phyloP scores from a whole-genome alignment of 2,329 filamentous ascomycete genomes.

The Venturia aucupariae region DNA sequence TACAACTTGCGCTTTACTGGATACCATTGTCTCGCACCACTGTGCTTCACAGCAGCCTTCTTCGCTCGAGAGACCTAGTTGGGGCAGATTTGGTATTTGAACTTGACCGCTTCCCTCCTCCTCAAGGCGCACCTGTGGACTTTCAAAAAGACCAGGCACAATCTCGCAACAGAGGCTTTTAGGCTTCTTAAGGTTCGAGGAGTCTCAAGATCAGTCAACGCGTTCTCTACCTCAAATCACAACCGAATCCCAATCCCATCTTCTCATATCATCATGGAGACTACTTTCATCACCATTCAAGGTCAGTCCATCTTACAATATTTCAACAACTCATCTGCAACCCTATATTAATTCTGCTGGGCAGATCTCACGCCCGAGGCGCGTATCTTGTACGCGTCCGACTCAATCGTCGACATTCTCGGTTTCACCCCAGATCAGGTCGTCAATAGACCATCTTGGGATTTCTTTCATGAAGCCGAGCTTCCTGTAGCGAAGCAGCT shows the following conservation, averaged over 20 bases:
- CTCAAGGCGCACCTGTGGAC: not conserved
- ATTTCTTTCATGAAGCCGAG: constrained; percentile 79
- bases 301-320: constrained; percentile 32
- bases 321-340: not conserved
- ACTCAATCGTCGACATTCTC: constrained; percentile 74
- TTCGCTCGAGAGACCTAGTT: not conserved
- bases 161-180: constrained; percentile 9
- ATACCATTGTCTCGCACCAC: not conserved
- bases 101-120: constrained; percentile 1
- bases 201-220: not conserved
- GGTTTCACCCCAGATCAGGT: constrained; percentile 71
- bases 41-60: not conserved
- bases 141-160: not conserved
- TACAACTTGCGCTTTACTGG: not conserved
- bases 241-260: not conserved
- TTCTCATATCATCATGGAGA: constrained; percentile 52
- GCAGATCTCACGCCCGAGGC: constrained; percentile 66
- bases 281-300: constrained; percentile 86
- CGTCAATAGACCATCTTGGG: constrained; percentile 66
- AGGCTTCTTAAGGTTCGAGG: not conserved
- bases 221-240: not conserved
- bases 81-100: not conserved
- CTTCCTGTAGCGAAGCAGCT: constrained; percentile 63
- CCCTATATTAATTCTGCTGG: not conserved
- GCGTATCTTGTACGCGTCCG: constrained; percentile 72